These are phyloP conservation scores for Calophaca sinica DNA, from an alignment of 306 rosid genomes.

Conservation along the genomic window DNA sequence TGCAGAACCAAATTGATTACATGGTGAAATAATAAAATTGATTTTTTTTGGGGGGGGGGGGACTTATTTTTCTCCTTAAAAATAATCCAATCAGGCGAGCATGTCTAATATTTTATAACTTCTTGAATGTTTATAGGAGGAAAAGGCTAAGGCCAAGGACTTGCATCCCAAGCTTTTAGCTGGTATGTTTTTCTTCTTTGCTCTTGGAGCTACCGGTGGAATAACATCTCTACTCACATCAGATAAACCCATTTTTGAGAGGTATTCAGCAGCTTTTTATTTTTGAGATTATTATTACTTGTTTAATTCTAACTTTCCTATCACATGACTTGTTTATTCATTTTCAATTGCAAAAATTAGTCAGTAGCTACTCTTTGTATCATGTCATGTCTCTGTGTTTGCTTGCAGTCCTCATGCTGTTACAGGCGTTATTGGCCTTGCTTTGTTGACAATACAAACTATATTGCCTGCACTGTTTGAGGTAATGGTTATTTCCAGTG, in stretches of 20 bases:
- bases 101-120: background rate
- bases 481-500: slow-evolving; percentile 51
- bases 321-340: background rate
- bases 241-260: slow-evolving; percentile 84
- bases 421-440: slow-evolving; percentile 80
- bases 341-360: background rate
- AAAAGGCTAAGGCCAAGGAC: slow-evolving; percentile 91
- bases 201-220: slow-evolving; percentile 96
- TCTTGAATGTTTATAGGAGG: slow-evolving; percentile 60
- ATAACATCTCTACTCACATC: slow-evolving; percentile 83
- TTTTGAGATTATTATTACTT: background rate
- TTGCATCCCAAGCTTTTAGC: slow-evolving; percentile 94
- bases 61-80: background rate
- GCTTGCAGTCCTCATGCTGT: slow-evolving; percentile 81
- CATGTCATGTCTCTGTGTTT: slow-evolving; percentile 18
- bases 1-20: slow-evolving; percentile 4
- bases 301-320: background rate
- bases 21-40: background rate
- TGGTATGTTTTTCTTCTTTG: slow-evolving; percentile 96
- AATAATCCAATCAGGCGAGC: background rate
- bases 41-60: background rate
- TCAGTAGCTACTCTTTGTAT: background rate
- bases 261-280: slow-evolving; percentile 48
- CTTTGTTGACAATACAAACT: slow-evolving; percentile 84
- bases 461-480: slow-evolving; percentile 77